Evolutionary conservation across 805 yeast species (phyloP), one percentile per base, ranked within the genome.

Genomic region (Kazachstania taianensis): DNA sequence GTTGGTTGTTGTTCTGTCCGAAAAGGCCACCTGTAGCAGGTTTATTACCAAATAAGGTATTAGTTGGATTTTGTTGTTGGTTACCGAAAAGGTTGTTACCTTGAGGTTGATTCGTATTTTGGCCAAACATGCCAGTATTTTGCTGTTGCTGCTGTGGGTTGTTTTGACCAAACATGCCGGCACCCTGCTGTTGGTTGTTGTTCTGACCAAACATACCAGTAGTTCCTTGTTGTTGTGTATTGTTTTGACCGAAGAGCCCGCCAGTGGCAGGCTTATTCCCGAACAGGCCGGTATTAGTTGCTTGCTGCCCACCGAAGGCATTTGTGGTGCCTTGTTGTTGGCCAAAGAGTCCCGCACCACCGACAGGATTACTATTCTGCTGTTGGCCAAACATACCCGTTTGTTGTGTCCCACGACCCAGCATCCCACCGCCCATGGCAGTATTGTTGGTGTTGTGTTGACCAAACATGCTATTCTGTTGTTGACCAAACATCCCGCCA

Each of bases 321-420:
- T 44, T 19, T 16, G 35, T 43, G 41, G 41, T 30, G 14, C 22
- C 36, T 41, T 42, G 38, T 33, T 48, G 32, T 18, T 31, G 34
- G 17, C 45, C 45, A 49, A 73, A 72, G 33, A 70, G 49, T n/a
- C n/a, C n/a, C n/a, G n/a, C n/a, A 4, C 72, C 70, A 19, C 45
- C 40, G 8, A 44, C 40, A 26, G 43, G 43, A 35, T 38, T 46
- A 28, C 41, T 48, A 31, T 47, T 46, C 26, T 26, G 23, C 8
- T 39, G 37, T 43, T 50, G 52, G 13, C 63, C 63, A 41, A 59
- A 59, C n/a, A 42, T 49, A 26, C 44, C 46, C 20, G 43, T 39
- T 10, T 13, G 9, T 13, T 26, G 29, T 22, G 25, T 12, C n/a
- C n/a, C n/a, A 22, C 50, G 50, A 5, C 62, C 63, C 41, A 58